Evolutionary conservation across 306 rosid species (phyloP), one percentile per base, ranked within the genome.

Genomic region (Arachis hypogaea): DNA sequence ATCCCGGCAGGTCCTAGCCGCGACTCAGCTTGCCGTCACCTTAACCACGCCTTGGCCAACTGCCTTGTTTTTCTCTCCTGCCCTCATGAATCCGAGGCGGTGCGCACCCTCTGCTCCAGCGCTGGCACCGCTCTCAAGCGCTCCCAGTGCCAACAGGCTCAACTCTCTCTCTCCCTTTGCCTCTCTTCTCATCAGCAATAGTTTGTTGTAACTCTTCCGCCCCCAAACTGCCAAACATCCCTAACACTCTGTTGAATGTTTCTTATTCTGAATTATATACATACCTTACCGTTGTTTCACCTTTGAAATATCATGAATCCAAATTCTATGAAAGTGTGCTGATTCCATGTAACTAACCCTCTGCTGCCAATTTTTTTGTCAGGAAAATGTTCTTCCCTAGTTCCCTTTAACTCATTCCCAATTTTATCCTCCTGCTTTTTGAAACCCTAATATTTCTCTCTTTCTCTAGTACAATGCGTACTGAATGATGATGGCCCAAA

Each of bases 141-240:
- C 50, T 72, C 68, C 7, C 93, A 88, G 56, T 88, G 93, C 81
- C 87, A 88, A 57, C 88, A 78, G 79, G 93, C 93, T 59, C 85
- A 86, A 66, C 69, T 84, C 51, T 82, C 87, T 66, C 90, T 88
- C 77, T 78, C 88, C 46, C 57, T 77, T 7, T 88, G 93, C 56
- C 85, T 88, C 72, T 83, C 82, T 30, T 82, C 87, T 78, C 78
- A 72, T 60, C 79, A 85, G 57, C 77, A 77, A 52, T 5, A 14
- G 38, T 33, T 4, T 22, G 1, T 11, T 11, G 8, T 29, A 45
- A 77, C 9, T 50, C 47, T 8, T 29, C 64, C 7, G 8, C 11
- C 11, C 12, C 38, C 4, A 51, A 16, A 22, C 28, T 22, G 28
- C 28, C 28, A 22, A 12, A 14, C 56, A 29, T 47, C 65, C 85